phyloP scores from a whole-genome alignment of 805 yeast species.

The Metschnikowia baotianmanensis region DNA sequence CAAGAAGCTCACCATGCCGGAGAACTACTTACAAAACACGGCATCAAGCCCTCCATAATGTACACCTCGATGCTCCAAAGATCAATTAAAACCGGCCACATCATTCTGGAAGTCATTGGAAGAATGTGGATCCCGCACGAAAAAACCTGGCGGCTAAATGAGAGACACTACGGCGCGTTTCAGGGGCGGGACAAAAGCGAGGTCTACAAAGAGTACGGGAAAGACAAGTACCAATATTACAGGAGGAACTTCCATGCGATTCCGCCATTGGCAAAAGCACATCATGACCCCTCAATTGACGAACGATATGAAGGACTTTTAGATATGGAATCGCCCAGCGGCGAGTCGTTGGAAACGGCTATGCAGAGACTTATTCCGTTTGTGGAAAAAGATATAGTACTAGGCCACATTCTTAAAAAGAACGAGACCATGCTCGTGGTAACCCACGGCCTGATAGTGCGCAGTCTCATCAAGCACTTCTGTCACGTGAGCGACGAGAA shows the following conservation, averaged over 20 bases:
- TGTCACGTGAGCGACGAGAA: conserved; percentile 35
- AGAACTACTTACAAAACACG: conserved; percentile 27
- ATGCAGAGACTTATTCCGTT: conserved; percentile 41
- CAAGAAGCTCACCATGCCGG: conserved; percentile 41
- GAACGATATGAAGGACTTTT: conserved; percentile 32
- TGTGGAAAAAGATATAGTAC: conserved; percentile 29
- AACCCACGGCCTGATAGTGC: conserved; percentile 43
- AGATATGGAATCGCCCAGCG: conserved; percentile 29
- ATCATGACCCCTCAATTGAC: conserved; percentile 34
- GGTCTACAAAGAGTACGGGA: conserved; percentile 34
- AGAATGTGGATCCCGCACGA: conserved; percentile 37
- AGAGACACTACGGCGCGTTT: conserved; percentile 43
- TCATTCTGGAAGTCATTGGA: conserved; percentile 31
- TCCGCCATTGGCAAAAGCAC: conserved; percentile 34
- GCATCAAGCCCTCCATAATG: conserved; percentile 32
- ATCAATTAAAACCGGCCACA: conserved; percentile 41
- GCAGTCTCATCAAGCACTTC: conserved; percentile 40
- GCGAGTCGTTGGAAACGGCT: conserved; percentile 40
- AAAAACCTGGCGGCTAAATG: conserved; percentile 43
- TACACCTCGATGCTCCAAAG: conserved; percentile 41
- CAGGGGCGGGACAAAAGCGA: conserved; percentile 41
- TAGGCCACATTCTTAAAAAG: conserved; percentile 21
- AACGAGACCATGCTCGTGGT: conserved; percentile 36
- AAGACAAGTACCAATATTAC: conserved; percentile 37
- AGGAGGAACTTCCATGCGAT: conserved; percentile 37